A percentile compares a stretch with the other conserved stretches of the same genome.
Conservation (phyloP, 176 grass and related monocot species). For the Zoysia pacifica region DNA sequence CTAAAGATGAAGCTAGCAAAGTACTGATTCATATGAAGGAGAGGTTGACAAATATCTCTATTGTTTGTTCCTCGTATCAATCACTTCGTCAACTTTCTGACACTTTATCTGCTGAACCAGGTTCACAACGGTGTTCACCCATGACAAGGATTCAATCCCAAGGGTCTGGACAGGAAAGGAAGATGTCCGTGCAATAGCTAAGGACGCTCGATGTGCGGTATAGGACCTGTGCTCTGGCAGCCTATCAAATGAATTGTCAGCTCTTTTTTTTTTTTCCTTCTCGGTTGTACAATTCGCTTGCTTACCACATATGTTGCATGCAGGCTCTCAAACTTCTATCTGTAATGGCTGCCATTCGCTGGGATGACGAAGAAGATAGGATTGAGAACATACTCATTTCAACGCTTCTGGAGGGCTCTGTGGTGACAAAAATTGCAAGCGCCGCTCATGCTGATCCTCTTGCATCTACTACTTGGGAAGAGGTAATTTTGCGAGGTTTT, state of each 20-base stretch:
- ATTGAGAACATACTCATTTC: conserved; percentile 73
- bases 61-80: not conserved
- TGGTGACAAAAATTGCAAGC: conserved; percentile 45
- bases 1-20: conserved; percentile 89
- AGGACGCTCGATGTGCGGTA: conserved; percentile 86
- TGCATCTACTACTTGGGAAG: conserved; percentile 85
- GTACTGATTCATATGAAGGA: conserved; percentile 97
- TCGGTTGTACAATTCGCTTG: conserved; percentile 26
- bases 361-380: conserved; percentile 73
- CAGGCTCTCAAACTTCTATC: conserved; percentile 91
- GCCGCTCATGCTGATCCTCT: conserved; percentile 65
- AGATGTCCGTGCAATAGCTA: conserved; percentile 86
- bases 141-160: conserved; percentile 96
- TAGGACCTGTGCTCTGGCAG: conserved; percentile 15
- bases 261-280: not conserved
- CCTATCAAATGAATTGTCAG: not conserved
- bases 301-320: conserved; percentile 55
- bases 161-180: conserved; percentile 97
- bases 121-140: conserved; percentile 86
- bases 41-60: conserved; percentile 54
- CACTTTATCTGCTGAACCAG: conserved; percentile 35
- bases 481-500: conserved; percentile 43
- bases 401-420: conserved; percentile 59
- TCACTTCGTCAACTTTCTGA: conserved; percentile 20
- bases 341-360: conserved; percentile 69